Conservation (phyloP, 805 yeast genomes). For the Spencermartinsiella europaea region DNA sequence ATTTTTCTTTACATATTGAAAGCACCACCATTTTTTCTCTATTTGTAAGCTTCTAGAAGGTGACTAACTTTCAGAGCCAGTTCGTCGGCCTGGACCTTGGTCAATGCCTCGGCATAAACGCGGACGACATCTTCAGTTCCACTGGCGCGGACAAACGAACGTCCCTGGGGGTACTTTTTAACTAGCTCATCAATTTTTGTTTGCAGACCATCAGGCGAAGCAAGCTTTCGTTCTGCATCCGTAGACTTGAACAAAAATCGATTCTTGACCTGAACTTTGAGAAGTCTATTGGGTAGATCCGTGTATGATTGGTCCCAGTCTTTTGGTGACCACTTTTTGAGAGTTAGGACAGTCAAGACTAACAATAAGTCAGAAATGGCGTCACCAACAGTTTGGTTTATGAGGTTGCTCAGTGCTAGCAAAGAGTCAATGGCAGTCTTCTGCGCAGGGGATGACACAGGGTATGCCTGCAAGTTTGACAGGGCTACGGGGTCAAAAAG, state of each 20-base stretch:
- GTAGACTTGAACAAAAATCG: conserved; percentile 75
- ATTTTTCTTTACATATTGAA: neutral
- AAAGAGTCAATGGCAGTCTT: conserved; percentile 49
- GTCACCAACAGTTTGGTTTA: conserved; percentile 98
- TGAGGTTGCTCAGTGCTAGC: conserved; percentile 57
- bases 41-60: conserved; percentile 18
- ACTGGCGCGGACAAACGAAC: conserved; percentile 93
- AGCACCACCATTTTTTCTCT: neutral
- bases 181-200: conserved; percentile 62
- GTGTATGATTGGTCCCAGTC: conserved; percentile 74
- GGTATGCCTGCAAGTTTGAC: conserved; percentile 33
- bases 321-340: conserved; percentile 52
- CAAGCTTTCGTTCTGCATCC: conserved; percentile 81
- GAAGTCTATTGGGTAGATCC: conserved; percentile 82
- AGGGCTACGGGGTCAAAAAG: conserved; percentile 58
- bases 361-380: conserved; percentile 88
- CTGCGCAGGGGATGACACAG: conserved; percentile 42
- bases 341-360: conserved; percentile 59
- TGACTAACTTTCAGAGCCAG: conserved; percentile 31
- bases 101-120: conserved; percentile 84
- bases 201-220: conserved; percentile 76
- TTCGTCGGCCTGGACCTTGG: conserved; percentile 42
- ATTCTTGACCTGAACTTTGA: conserved; percentile 79
- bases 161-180: conserved; percentile 49
- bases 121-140: conserved; percentile 98